These are phyloP conservation scores for Gossypium laxum DNA, from an alignment of 441 rosid genomes.

Conservation along the genomic window DNA sequence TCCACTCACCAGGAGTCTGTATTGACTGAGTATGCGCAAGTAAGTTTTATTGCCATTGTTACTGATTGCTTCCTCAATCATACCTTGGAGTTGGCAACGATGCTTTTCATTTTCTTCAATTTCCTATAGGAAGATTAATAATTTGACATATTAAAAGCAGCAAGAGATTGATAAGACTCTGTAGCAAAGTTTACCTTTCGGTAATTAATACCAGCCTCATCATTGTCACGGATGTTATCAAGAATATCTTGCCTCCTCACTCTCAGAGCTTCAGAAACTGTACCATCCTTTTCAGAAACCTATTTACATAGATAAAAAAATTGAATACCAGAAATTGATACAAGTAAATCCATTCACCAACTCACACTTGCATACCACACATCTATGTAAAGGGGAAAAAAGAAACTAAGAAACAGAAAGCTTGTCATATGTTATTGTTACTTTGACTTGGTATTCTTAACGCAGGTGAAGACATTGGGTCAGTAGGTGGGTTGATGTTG, in stretches of 20 bases:
- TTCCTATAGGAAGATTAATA: slow-evolving; percentile 40
- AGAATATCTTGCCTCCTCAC: slow-evolving; percentile 79
- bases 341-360: neutral
- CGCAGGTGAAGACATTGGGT: neutral
- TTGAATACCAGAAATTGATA: neutral
- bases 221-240: slow-evolving; percentile 90
- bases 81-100: slow-evolving; percentile 60
- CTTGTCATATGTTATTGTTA: neutral
- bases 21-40: slow-evolving; percentile 74
- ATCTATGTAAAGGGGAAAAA: neutral
- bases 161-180: neutral
- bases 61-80: slow-evolving; percentile 75
- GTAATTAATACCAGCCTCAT: slow-evolving; percentile 74
- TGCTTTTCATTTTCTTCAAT: slow-evolving; percentile 74
- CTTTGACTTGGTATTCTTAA: neutral
- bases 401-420: neutral
- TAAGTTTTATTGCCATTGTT: slow-evolving; percentile 74
- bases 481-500: neutral
- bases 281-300: slow-evolving; percentile 56
- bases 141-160: neutral
- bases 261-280: slow-evolving; percentile 49
- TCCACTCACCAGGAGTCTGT: slow-evolving; percentile 77
- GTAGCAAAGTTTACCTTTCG: slow-evolving; percentile 42
- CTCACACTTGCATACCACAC: neutral
- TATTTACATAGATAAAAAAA: slow-evolving; percentile 14